Base-by-base conservation (phyloP, 2,329 filamentous ascomycete genomes). In the Teratosphaeria destructans region DNA sequence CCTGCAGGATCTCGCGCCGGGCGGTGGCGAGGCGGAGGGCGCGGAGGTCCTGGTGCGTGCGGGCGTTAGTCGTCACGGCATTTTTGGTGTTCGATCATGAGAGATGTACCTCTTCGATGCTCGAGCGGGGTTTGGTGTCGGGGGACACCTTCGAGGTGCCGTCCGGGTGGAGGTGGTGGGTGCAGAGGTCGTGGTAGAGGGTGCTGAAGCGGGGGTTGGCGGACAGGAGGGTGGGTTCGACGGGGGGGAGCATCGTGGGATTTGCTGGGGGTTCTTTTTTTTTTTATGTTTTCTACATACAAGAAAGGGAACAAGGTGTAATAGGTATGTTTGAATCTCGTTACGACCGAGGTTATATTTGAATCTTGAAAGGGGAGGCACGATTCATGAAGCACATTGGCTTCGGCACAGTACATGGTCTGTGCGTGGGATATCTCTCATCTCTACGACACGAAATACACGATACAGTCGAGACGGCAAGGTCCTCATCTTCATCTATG, bases 121-220 rank as follows among this genome's bases (percentile, higher is more conserved):
- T 71, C 59, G 76, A 72, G 55, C 73, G 71, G 32, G 66, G 71
- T 65, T 74, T 76, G 63, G 73, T 74, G 27, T 73, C 73, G 23
- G 23, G 23, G 23, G 23, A 23, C 52, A 76, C 68, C 39, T 68
- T 71, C 1, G 77, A 75, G 2, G 76, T 76, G n/a, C 74, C 76
- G 70, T 79, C 74, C 1, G 64, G 54, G 58, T 77, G 76, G 5
- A 79, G 63, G 65, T 75, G 77, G 55, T 74, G 72, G 0, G 70
- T 67, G 54, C 71, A 73, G 0, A 80, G 65, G 62, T 79, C 76
- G 54, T 74, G 72, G 65, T 79, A 78, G 1, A 80, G 66, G 0
- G 72, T 67, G 16, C 76, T 75, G 58, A 80, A 79, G 37, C 73
- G 74, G 0, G 77, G 75, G 57, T 79, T 78, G 0, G 70, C 68